Base-by-base conservation (phyloP, 2,329 filamentous ascomycete species). In the Cercospora brassicicola region DNA sequence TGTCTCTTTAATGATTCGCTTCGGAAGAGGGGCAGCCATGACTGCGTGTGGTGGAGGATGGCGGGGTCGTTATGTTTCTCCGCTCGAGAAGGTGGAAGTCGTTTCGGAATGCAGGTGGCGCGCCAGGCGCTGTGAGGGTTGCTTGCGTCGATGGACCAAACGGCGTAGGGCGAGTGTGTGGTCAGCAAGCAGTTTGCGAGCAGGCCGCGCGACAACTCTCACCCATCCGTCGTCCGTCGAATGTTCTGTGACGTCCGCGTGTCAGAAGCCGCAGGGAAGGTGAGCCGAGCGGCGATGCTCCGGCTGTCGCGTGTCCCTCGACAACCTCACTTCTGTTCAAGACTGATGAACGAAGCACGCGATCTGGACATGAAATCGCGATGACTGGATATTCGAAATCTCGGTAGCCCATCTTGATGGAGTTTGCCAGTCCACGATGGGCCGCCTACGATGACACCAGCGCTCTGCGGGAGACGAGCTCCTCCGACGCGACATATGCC, bases 1-100 rank as follows among this genome's bases (percentile, higher is more conserved):
- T 20, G 95, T 99, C 87, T 99, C 96, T 84, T 99, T 99, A 78
- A 98, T 88, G 78, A 99, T 99, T 79, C 95, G 88, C 86, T 99
- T 99, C 33, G 95, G 94, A 73, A 99, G 85, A 55, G 76, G 76
- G 13, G 76, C 74, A 71, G 93, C 89, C 92, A 85, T 86, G 69
- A 69, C 71, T 30, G 45, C 31, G 48, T 42, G 23, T 26, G 53
- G 26, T 31, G 26, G 23, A 8, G n/a, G 20, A 39, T 55, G 45
- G 36, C 28, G 45, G 48, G 66, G 48, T 31, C 33, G 18, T 1
- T 62, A 6, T 39, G 36, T 39, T 39, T 39, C 36, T 39, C n/a
- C 15, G 36, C 36, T n/a, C 15, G 36, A 42, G 36, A n/a, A 42
- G 36, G 15, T 42, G 15, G 31, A 8, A 0, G 36, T 23, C 23